A percentile compares a stretch with the other conserved stretches of the same genome.
These are phyloP conservation scores for Acer saccharum DNA, from an alignment of 345 rosid species.

Conservation along the genomic window DNA sequence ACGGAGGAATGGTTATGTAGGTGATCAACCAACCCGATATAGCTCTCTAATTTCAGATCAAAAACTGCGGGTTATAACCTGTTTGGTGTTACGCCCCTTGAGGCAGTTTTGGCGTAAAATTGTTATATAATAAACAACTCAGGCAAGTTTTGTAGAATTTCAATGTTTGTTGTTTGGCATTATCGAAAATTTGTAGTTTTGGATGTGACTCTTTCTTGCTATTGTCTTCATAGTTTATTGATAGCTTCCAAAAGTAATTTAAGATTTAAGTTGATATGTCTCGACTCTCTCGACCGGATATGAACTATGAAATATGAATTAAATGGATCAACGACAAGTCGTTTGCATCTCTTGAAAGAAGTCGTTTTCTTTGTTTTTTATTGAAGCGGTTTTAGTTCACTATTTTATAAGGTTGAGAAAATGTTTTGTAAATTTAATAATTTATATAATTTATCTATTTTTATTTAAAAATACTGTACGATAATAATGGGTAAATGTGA, in stretches of 20 bases:
- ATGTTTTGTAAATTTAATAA: no score
- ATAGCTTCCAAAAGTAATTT: slow-evolving; percentile 2
- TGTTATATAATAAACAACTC: slow-evolving; percentile 18
- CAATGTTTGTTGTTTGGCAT: neutral
- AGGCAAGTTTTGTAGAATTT: slow-evolving; percentile 19
- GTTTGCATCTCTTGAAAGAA: no score
- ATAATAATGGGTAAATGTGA: no score
- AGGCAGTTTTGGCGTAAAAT: slow-evolving; percentile 15
- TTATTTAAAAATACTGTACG: no score
- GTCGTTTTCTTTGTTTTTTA: no score
- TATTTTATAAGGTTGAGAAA: no score
- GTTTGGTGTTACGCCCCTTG: neutral
- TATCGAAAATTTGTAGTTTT: neutral
- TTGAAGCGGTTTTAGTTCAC: no score
- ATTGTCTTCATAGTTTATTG: neutral
- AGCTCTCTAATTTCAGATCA: neutral
- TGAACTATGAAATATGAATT: no score
- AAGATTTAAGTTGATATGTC: neutral
- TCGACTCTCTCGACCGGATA: neutral
- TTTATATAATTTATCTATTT: no score
- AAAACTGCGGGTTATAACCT: neutral
- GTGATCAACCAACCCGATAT: neutral
- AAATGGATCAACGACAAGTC: no score
- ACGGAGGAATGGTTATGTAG: slow-evolving; percentile 97
- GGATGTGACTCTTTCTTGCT: neutral